Base-by-base conservation (phyloP, 2,329 filamentous ascomycete species). In the Penicillium sp. region DNA sequence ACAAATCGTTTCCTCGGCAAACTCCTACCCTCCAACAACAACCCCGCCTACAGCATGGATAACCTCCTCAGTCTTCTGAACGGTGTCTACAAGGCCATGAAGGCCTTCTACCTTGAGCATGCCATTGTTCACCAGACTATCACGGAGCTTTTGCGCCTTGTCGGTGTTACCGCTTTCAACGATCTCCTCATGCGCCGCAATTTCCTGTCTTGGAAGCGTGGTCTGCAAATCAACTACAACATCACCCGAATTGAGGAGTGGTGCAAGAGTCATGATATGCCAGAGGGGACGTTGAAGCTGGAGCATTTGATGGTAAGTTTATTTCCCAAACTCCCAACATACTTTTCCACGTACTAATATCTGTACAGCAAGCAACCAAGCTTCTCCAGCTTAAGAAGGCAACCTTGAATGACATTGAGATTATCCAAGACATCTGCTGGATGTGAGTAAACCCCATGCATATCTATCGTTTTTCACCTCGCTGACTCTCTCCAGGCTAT, bases 251-350 rank as follows among this genome's bases (percentile, higher is more conserved):
- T 99, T 60, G 94, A 99, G 75, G 94, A 99, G 77, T 99, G 94
- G 94, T 99, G 94, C 79, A 99, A 99, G 85, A 96, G 92, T 70
- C 95, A 99, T 73, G 94, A 97, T 66, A 97, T 99, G 93, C 94
- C 94, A 1, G 93, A 99, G 76, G 94, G 94, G 51, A 99, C 93
- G 29, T 83, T 99, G 49, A 93, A 97, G 78, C 83, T 99, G 53
- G 94, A 99, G 80, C 94, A 99, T 80, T 79, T 99, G 65, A 99
- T 99, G 94, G 89, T 91, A 77, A 75, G 79, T 16, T 24, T 38
- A 11, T 18, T 36, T 5, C 5, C 13, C 4, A 14, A 8, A 13
- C 34, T 36, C 13, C n/a, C 13, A 2, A 5, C 16, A 7, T n/a
- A 13, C 3, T 36, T n/a, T 34, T 34, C 11, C 34, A 36, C 7